Evolutionary conservation across 139 green algal genomes (phyloP).

Genomic region (Micromonas commoda): DNA sequence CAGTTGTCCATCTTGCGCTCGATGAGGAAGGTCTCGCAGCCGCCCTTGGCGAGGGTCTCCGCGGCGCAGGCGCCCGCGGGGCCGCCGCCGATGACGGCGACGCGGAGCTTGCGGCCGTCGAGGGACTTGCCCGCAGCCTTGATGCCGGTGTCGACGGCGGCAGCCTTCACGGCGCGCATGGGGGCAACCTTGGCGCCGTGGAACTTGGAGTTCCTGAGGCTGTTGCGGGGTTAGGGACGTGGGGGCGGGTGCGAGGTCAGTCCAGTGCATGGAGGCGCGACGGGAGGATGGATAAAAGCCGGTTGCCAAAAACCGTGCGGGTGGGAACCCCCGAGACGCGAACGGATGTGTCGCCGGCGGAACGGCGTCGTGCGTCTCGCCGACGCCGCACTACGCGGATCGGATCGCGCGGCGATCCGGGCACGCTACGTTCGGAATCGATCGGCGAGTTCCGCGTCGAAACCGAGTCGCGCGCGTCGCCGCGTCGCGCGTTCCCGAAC

Average conservation of each 20-base stretch:
- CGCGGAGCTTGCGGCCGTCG: conserved; percentile 58
- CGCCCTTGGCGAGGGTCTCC: conserved; percentile 86
- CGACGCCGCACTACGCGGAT: too few species aligned
- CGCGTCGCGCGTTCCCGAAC: too few species aligned
- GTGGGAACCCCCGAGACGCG: too few species aligned
- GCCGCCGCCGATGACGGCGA: conserved; percentile 91
- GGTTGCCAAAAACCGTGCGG: too few species aligned
- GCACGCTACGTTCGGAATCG: too few species aligned
- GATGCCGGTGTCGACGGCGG: background rate
- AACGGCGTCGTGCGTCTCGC: too few species aligned
- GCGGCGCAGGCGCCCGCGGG: conserved; percentile 88
- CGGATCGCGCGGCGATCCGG: too few species aligned
- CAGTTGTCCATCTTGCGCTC: conserved; percentile 98
- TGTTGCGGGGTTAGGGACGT: background rate
- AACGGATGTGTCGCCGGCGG: too few species aligned
- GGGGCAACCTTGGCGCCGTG: background rate
- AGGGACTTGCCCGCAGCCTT: background rate
- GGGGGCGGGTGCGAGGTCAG: background rate
- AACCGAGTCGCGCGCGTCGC: too few species aligned
- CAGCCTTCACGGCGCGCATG: background rate
- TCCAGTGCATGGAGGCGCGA: background rate
- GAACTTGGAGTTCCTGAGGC: background rate
- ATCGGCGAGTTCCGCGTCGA: too few species aligned
- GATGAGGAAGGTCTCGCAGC: conserved; percentile 90
- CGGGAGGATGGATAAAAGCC: too few species aligned